Base-by-base conservation (phyloP, 257 asterid genomes). In the Nicotiana sylvestris region DNA sequence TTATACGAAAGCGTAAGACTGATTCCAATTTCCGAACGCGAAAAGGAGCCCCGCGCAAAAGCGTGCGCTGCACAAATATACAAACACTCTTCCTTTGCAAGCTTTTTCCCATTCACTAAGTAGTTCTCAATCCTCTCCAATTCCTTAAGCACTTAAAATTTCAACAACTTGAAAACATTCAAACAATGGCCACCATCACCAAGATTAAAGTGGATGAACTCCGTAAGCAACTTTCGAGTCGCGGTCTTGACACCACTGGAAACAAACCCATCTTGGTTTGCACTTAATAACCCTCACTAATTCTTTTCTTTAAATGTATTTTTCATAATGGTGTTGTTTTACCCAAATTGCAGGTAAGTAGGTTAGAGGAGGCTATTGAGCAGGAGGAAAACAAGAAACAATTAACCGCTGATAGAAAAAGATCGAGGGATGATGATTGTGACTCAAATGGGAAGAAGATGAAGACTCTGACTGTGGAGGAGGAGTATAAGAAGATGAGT, bases 171-270 rank as follows among this genome's bases (percentile, higher is more conserved):
- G 6, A 15, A 55, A 13, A 12, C 17, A 8, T 9, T 12, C 16
- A 13, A 53, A 18, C 17, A 57, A 88, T 86, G 87, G 78, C 93
- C 11, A 87, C 80, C 35, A 87, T 46, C 2, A 12, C 37, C 25
- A 82, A 77, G 64, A 94, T 94, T 80, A 92, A 85, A 84, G 95
- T 91, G 57, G 94, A 91, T 61, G 92, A 92, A 49, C 93, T 94
- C 83, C 93, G 98, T 1, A 84, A 84, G 3, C 87, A 91, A 57
- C 91, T 95, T 25, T 80, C 89, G 81, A 87, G 90, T 86, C 97
- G 98, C 68, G 95, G 96, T 85, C 96, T 95, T 83, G 89, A 92
- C 87, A 89, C 86, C 65, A 61, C 93, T 81, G 99, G 99, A 80
- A 89, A 90, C 85, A 92, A 89, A 85, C 88, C 95, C 30, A 85